Evolutionary conservation across 129 eudicot genomes (phyloP).

Genomic region (Helichrysum umbraculigerum): DNA sequence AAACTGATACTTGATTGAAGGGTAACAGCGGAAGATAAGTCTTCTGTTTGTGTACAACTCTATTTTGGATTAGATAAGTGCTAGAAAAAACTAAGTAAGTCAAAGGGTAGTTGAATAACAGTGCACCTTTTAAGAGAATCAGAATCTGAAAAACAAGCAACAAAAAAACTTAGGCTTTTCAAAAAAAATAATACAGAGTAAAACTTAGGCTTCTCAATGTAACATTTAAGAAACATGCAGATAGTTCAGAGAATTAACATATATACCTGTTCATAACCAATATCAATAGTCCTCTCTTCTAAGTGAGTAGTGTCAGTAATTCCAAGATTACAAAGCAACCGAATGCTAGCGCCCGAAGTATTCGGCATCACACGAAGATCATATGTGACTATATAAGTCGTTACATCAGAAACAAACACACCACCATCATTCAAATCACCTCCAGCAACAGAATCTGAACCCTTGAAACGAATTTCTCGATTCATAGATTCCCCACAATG

Average conservation of each 20-base stretch:
- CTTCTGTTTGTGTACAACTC: neutral
- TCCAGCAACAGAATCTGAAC: neutral
- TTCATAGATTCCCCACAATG: neutral
- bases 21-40: neutral
- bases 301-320: neutral
- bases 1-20: neutral
- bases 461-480: neutral
- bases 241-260: too few species aligned
- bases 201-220: neutral
- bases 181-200: constrained; percentile 6
- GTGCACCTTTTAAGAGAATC: neutral
- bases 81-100: constrained; percentile 7
- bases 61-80: neutral
- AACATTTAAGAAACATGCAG: neutral
- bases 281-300: neutral
- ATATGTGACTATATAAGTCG: constrained; percentile 15
- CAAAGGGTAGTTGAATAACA: neutral
- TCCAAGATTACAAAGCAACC: constrained; percentile 13
- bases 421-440: constrained; percentile 1
- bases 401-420: constrained; percentile 12
- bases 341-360: neutral
- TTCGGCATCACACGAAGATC: constrained; percentile 23
- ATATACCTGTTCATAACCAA: constrained; percentile 6
- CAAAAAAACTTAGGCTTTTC: neutral
- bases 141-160: neutral